Evolutionary conservation across 352 stramenopile species (phyloP), one percentile per base, ranked within the genome.

Genomic region (Phytophthora brassicae): DNA sequence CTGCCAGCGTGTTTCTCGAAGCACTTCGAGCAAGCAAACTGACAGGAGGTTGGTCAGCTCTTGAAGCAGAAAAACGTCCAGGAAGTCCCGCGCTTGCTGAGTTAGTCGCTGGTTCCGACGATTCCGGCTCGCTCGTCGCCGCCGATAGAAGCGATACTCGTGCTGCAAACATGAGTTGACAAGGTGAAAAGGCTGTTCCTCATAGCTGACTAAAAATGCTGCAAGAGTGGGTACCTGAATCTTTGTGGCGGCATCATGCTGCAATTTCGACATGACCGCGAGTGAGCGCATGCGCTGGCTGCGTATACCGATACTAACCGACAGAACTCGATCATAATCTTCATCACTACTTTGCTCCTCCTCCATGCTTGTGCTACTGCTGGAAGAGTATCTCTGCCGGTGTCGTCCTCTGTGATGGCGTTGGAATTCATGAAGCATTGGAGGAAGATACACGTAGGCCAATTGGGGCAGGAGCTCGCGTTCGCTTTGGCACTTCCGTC

Each of bases 261-360:
- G 77, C 23, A 87, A 57, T 20, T 61, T 70, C 6, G 75, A 80
- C 63, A 87, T 78, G 13, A 64, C 65, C 9, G 72, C 70, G 4
- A 87, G 48, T 6, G 77, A 84, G 4, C 56, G 70, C 43, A 87
- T 72, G 46, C 74, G 74, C 46, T 84, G 72, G 38, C 54, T 71
- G 8, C 72, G 47, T 53, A 81, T 76, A 31, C 39, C 44, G 4
- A 16, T 12, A 41, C 49, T 49, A 22, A 20, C 17, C 12, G 33
- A 17, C 13, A 36, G 31, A 38, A 38, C 17, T 7, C 11, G 26
- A 7, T 59, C 64, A 6, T 63, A 23, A 8, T 50, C 41, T 41
- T 59, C 60, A 49, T 41, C 33, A 16, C 57, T 72, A 17, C 41
- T 62, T 38, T 48, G 58, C 31, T 57, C 58, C 17, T 64, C 55